These are phyloP conservation scores for Pseudofabraea citricarpa DNA, from an alignment of 2,329 filamentous ascomycete genomes.

Conservation along the genomic window DNA sequence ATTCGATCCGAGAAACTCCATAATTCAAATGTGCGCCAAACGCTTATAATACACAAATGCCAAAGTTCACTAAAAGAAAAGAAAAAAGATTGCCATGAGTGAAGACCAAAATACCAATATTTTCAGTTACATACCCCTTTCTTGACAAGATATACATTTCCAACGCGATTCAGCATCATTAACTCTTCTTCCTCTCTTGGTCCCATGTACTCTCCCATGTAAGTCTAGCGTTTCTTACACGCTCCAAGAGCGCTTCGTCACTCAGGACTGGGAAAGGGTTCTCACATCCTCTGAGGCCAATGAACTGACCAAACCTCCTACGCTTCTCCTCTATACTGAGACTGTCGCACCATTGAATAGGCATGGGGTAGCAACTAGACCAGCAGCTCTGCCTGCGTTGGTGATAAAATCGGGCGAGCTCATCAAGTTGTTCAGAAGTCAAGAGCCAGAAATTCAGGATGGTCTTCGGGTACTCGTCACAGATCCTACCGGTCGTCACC, in stretches of 20 bases:
- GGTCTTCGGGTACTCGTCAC: slow-evolving; percentile 60
- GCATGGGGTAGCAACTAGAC: slow-evolving; percentile 59
- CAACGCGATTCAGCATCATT: too few species aligned
- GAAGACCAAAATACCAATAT: too few species aligned
- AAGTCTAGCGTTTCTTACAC: slow-evolving; percentile 33
- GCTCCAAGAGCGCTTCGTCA: slow-evolving; percentile 33
- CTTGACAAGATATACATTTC: too few species aligned
- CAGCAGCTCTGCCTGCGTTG: slow-evolving; percentile 55
- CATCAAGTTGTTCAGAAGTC: slow-evolving; percentile 65
- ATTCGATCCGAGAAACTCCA: too few species aligned
- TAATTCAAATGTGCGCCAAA: too few species aligned
- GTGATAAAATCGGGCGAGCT: slow-evolving; percentile 68
- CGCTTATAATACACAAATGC: too few species aligned
- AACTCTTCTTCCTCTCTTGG: too few species aligned
- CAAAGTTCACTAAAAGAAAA: too few species aligned
- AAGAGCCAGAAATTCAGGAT: slow-evolving; percentile 71
- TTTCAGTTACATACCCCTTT: too few species aligned
- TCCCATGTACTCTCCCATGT: too few species aligned
- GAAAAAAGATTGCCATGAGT: too few species aligned
- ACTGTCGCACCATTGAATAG: slow-evolving; percentile 55
- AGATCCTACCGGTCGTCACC: slow-evolving; percentile 54
- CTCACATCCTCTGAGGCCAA: slow-evolving; percentile 62
- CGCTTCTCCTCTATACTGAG: slow-evolving; percentile 59
- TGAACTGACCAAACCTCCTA: slow-evolving; percentile 67
- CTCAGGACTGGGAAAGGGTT: slow-evolving; percentile 33